phyloP scores from a whole-genome alignment of 208 protist genomes.

The Trypanosoma congolense region DNA sequence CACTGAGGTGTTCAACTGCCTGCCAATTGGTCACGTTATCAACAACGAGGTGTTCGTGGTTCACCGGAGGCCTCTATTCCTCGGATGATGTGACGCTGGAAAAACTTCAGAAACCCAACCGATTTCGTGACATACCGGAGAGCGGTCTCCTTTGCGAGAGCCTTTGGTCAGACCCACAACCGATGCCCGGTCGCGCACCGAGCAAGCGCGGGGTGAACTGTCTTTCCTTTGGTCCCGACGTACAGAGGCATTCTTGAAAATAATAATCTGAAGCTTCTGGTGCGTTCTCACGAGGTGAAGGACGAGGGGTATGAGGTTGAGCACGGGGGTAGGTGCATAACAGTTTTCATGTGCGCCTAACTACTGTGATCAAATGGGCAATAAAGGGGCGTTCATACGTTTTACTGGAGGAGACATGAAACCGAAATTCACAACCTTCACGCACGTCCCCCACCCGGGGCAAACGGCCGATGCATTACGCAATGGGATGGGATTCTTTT shows the following conservation, averaged over 20 bases:
- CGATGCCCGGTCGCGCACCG: conserved; percentile 85
- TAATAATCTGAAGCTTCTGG: conserved; percentile 93
- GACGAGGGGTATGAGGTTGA: conserved; percentile 94
- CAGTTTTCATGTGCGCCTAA: conserved; percentile 98
- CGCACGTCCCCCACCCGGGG: conserved; percentile 64
- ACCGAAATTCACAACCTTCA: conserved; percentile 76
- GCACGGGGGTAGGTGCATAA: conserved; percentile 90
- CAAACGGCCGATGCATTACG: conserved; percentile 83
- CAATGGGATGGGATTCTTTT: conserved; percentile 54
- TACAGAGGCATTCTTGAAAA: conserved; percentile 92
- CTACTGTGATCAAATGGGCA: conserved; percentile 97
- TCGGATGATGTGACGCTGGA: conserved; percentile 95
- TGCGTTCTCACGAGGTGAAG: conserved; percentile 98
- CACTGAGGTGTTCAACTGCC: conserved; percentile 92
- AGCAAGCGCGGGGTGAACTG: conserved; percentile 95
- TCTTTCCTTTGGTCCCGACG: conserved; percentile 95
- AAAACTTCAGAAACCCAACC: conserved; percentile 94
- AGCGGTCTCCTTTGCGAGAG: conserved; percentile 94
- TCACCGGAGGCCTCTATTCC: conserved; percentile 95
- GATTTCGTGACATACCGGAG: conserved; percentile 93
- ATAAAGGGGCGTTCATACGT: conserved; percentile 88
- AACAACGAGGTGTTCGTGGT: conserved; percentile 93
- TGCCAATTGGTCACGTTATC: conserved; percentile 93
- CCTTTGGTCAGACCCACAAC: conserved; percentile 95
- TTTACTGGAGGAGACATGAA: conserved; percentile 76